Evolutionary conservation across 768 basidiomycete genomes (phyloP).

Genomic region (Lentinula detonsa): DNA sequence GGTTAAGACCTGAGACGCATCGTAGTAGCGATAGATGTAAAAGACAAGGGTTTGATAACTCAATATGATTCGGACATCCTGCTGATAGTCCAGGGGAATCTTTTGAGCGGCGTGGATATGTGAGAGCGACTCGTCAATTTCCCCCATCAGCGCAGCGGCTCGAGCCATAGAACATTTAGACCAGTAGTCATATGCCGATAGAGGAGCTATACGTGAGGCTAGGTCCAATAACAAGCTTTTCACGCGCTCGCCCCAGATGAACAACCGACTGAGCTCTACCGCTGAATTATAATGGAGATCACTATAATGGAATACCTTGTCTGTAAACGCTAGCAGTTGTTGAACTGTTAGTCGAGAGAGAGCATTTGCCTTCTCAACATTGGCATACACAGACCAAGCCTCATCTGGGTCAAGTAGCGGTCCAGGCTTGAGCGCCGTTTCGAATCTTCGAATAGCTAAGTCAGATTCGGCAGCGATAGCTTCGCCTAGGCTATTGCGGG

Average conservation of each 20-base stretch:
- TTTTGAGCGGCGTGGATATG: constrained; percentile 19
- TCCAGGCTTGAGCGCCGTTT: background rate
- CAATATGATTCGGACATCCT: constrained; percentile 15
- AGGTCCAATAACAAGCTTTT: constrained; percentile 23
- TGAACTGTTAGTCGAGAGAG: constrained; percentile 3
- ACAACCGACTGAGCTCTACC: constrained; percentile 15
- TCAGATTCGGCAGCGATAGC: background rate
- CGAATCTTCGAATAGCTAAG: background rate
- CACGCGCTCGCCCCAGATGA: constrained; percentile 32
- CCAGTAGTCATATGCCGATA: constrained; percentile 13
- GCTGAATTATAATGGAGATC: constrained; percentile 14
- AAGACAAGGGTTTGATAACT: constrained; percentile 33
- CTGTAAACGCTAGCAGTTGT: constrained; percentile 14
- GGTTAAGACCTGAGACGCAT: constrained; percentile 27
- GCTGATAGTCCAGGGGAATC: constrained; percentile 13
- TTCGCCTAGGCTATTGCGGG: background rate
- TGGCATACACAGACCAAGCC: constrained; percentile 34
- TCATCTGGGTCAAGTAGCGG: constrained; percentile 26
- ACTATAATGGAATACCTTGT: constrained; percentile 20
- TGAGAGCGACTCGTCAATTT: constrained; percentile 26
- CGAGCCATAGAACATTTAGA: constrained; percentile 24
- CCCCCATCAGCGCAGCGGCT: constrained; percentile 28
- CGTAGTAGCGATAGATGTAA: constrained; percentile 26
- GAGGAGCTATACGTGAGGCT: constrained; percentile 15
- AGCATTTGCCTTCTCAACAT: constrained; percentile 11